Base-by-base conservation (phyloP, 768 basidiomycete genomes). In the Kwoniella heveanensis region DNA sequence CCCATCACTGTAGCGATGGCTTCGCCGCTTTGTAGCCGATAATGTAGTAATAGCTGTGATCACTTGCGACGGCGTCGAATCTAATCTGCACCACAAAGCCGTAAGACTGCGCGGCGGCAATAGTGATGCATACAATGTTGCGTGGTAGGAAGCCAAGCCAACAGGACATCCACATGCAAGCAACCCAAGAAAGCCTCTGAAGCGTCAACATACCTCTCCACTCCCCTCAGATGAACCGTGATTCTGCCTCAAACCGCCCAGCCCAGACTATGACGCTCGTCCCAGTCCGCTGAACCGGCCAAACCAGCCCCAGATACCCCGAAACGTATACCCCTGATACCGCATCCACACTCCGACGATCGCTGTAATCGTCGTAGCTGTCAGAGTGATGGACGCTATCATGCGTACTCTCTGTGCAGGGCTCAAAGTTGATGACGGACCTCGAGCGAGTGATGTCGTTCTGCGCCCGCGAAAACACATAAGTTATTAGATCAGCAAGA, bases 261-360 rank as follows among this genome's bases (percentile, higher is more conserved):
- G 32, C 32, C 32, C 17, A 17, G 39, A 44, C 39, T 44, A 44
- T 44, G 39, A 9, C 17, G 39, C 3, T 8, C 39, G 39, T 44
- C 39, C 58, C 52, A 54, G 36, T 7, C 52, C 59, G 21, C 54
- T 57, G 13, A 51, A 53, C 37, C 64, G 32, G 8, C 64, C 60
- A 47, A 74, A 44, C 70, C 70, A 71, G 10, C 65, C 53, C 73
- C 73, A 74, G 24, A 71, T 60, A 7, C 74, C 74, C 39, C 68
- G 37, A 5, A 73, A 52, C 10, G 72, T 71, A 47, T 72, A 76
- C 4, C 74, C 72, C 60, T 76, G 71, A 68, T 71, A 76, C 53
- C 74, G 32, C 74, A 76, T 71, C 69, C 68, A 76, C 2, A 76
- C 54, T 6, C 70, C 69, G 2, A 71, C 30, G 9, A 68, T 54